Base-by-base conservation (phyloP, 2,329 filamentous ascomycete species). In the Metarhizium brunneum region DNA sequence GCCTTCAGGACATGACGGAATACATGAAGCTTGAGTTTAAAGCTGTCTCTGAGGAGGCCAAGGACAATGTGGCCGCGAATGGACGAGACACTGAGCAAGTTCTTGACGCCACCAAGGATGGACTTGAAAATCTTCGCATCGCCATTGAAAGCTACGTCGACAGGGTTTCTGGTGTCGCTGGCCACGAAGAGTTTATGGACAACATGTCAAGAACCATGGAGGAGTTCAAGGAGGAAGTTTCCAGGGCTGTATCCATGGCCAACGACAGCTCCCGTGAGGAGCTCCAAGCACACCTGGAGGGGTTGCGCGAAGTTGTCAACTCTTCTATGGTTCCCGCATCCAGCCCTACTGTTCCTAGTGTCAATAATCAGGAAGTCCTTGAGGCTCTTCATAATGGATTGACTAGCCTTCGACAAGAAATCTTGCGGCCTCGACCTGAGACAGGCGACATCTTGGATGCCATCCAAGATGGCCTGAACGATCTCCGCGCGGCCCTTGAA, bases 361-460 rank as follows among this genome's bases (percentile, higher is more conserved):
- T 55, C 64, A 77, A 74, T 61, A 77, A 78, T 60, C 73, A 88
- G 40, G 88, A 92, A 52, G 79, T 92, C 30, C 77, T 95, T 1
- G 81, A 87, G 58, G 82, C 84, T 10, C 73, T 92, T 2, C 84
- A 81, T 35, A 82, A 81, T 48, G 90, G 91, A 2, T 78, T 96
- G 42, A 87, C 88, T 58, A 82, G 80, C 47, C 78, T 96, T 38
- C 82, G 90, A 5, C 78, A 82, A 16, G 92, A 96, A 61, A 81
- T 96, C 52, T 86, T 86, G 7, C 75, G 81, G 14, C 80, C 81
- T 2, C 76, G 81, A 48, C 75, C 79, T 16, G 90, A 92, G 60
- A 92, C 90, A 0, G 88, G 90, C 53, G 91, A 96, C 65, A 88
- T 96, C 11, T 77, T 97, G 1, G 90, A 96, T 66, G 88, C 92